Evolutionary conservation across 768 basidiomycete genomes (phyloP).

Genomic region (Scleroderma bovista): DNA sequence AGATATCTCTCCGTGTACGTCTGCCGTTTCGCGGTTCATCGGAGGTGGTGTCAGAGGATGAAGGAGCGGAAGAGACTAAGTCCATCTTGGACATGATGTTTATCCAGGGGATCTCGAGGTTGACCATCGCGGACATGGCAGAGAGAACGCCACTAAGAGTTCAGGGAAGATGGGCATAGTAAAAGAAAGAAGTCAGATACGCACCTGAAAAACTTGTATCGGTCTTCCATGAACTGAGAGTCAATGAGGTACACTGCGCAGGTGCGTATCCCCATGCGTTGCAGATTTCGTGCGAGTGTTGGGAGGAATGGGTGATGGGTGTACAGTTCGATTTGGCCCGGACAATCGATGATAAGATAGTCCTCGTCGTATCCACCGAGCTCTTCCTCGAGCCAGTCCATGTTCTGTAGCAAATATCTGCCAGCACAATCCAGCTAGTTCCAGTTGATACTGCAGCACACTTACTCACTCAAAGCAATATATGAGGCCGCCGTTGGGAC

Average conservation of each 20-base stretch:
- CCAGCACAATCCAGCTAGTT: background rate
- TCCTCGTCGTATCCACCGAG: slow-evolving; percentile 94
- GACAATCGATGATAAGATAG: slow-evolving; percentile 90
- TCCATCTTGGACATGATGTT: slow-evolving; percentile 99
- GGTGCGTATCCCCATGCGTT: slow-evolving; percentile 75
- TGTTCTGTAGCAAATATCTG: slow-evolving; percentile 93
- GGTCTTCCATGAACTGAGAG: slow-evolving; percentile 99
- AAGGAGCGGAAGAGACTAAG: slow-evolving; percentile 53
- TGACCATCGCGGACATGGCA: slow-evolving; percentile 99
- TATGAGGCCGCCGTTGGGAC: slow-evolving; percentile 94
- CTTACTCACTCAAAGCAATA: slow-evolving; percentile 98
- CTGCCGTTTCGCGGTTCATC: slow-evolving; percentile 66
- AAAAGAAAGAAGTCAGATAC: slow-evolving; percentile 1
- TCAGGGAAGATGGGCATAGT: slow-evolving; percentile 5
- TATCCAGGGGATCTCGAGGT: slow-evolving; percentile 93
- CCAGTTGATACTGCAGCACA: background rate
- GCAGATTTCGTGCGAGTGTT: slow-evolving; percentile 70
- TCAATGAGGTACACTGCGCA: slow-evolving; percentile 92
- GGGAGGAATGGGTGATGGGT: slow-evolving; percentile 98
- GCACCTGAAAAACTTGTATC: slow-evolving; percentile 94
- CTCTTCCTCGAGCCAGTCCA: slow-evolving; percentile 98
- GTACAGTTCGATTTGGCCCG: slow-evolving; percentile 97
- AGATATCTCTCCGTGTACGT: slow-evolving; percentile 72
- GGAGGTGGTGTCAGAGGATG: slow-evolving; percentile 24
- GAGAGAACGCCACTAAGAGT: slow-evolving; percentile 78